Percentiles rank a stretch among this genome's conserved stretches.
phyloP scores from a whole-genome alignment of 768 basidiomycete genomes.

The Mycena floridula region DNA sequence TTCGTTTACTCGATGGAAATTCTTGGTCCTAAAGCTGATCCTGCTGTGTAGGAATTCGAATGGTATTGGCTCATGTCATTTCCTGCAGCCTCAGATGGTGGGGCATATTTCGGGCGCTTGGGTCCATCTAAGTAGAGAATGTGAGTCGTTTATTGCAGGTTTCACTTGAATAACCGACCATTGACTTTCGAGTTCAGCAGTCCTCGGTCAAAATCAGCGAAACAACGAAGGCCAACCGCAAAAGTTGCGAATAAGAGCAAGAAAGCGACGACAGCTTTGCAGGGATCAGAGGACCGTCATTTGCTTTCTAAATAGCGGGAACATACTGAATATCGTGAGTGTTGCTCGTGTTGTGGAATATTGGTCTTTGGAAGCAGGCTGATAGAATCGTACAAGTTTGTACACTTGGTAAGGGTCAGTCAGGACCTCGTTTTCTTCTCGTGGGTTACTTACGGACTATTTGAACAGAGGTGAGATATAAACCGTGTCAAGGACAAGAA shows the following conservation, averaged over 20 bases:
- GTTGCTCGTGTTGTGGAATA: conserved; percentile 76
- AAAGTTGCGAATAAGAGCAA: conserved; percentile 71
- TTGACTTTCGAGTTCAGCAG: conserved; percentile 65
- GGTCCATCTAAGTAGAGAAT: conserved; percentile 39
- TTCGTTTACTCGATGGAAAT: conserved; percentile 68
- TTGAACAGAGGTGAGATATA: conserved; percentile 4
- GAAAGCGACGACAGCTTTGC: conserved; percentile 70
- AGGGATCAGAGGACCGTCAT: conserved; percentile 2
- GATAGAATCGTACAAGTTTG: conserved; percentile 81
- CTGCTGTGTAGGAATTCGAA: conserved; percentile 44
- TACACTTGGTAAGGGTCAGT: conserved; percentile 44
- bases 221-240: conserved; percentile 70
- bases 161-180: conserved; percentile 46
- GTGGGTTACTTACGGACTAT: conserved; percentile 32
- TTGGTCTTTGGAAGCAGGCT: conserved; percentile 42
- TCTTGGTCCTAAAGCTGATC: conserved; percentile 51
- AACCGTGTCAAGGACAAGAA: conserved; percentile 1
- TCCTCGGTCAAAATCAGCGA: conserved; percentile 80
- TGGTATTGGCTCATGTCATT: conserved; percentile 42
- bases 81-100: conserved; percentile 29
- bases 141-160: conserved; percentile 27
- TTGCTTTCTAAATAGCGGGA: background rate
- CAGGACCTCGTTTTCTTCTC: too few relatives aligned
- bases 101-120: conserved; percentile 37
- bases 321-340: conserved; percentile 75